Conservation (phyloP, 2,329 filamentous ascomycete genomes). For the Aspergillus pseudonomiae region DNA sequence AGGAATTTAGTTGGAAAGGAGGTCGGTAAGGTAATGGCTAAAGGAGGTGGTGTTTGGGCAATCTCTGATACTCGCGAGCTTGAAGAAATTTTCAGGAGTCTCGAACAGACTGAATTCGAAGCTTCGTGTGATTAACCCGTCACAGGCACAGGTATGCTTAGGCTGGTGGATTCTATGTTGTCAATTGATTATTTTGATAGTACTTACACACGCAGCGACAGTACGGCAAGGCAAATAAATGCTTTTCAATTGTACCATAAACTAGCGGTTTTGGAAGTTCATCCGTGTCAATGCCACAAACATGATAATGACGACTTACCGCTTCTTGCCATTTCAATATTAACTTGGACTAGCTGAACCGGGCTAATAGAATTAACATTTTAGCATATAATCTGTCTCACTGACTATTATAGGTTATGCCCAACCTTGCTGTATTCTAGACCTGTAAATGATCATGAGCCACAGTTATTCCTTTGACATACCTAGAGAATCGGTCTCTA, state of each 20-base stretch:
- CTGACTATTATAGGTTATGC: not conserved
- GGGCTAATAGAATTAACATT: not conserved
- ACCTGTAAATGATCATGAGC: not conserved
- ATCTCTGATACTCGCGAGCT: conserved; percentile 79
- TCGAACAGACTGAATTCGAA: conserved; percentile 64
- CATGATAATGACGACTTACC: not conserved
- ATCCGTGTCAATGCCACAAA: not conserved
- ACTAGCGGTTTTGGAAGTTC: not conserved
- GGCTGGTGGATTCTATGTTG: not conserved
- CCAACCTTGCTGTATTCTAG: not conserved
- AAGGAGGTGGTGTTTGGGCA: conserved; percentile 90
- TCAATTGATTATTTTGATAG: not conserved
- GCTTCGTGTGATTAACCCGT: conserved; percentile 2
- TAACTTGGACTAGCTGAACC: not conserved
- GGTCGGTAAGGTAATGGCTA: conserved; percentile 79
- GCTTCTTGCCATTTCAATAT: not conserved
- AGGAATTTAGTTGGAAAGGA: conserved; percentile 93
- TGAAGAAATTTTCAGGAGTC: conserved; percentile 65
- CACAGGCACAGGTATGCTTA: not conserved
- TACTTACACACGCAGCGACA: not conserved
- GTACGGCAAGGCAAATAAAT: not conserved
- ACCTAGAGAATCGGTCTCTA: not conserved
- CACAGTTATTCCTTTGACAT: not conserved
- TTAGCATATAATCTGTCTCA: not conserved
- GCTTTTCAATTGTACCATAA: not conserved